Evolutionary conservation across 2,329 filamentous ascomycete genomes (phyloP), one percentile per base, ranked within the genome.

Genomic region (Ophiostoma novo-ulmi): DNA sequence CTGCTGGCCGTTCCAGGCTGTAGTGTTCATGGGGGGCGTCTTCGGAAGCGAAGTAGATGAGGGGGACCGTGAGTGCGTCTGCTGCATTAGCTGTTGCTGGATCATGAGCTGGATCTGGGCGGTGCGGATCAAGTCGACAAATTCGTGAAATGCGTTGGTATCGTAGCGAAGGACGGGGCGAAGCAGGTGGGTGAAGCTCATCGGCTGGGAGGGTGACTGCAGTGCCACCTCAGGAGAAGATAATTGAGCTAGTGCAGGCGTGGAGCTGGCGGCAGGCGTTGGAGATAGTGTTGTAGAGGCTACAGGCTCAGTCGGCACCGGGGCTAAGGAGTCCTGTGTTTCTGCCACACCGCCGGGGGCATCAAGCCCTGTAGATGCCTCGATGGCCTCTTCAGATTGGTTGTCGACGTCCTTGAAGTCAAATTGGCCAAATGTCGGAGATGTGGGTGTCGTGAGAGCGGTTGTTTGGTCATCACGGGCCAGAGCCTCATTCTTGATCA

Each of bases 121-220:
- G 26, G 89, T 85, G 69, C 88, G 85, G 70, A 96, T 83, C 36
- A 99, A 85, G 6, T 89, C 87, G 67, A 89, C 85, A 77, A 99
- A 98, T 75, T 99, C 95, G 69, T 91, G 89, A 77, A 91, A 98
- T 0, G 92, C 87, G 11, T 85, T 82, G 6, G 97, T 82, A 77
- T 99, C 95, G 36, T 87, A 92, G 41, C 95, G 89, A 66, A 97
- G 85, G 3, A 97, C 87, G 0, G 93, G 91, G 69, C 92, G 90
- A 52, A 99, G 82, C 3, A 98, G 85, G 76, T 97, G 91, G 0
- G 90, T 88, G 76, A 97, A 93, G 77, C 91, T 92, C 10, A 85
- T 89, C 2, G 88, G 87, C 69, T 87, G 85, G 0, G 86, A 85
- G 3, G 87, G 86, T 0, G 82, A 78, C 11, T 82, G 77, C 1